phyloP scores from a whole-genome alignment of 2,329 filamentous ascomycete genomes.

The Aureobasidium sp. region DNA sequence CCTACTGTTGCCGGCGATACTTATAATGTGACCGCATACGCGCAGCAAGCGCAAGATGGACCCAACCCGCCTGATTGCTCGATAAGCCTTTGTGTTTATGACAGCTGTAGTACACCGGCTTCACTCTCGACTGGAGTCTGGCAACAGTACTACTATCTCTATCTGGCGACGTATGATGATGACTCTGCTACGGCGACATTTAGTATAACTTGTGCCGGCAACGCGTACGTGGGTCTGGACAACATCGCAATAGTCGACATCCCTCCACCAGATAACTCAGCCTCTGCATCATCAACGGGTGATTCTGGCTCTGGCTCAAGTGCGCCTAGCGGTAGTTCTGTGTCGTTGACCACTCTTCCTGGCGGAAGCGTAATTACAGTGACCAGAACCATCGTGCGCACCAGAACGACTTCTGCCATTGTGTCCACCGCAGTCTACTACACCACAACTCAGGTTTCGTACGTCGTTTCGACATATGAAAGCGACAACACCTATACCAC shows the following conservation, averaged over 20 bases:
- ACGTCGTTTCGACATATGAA: slow-evolving; percentile 1
- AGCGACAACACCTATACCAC: background rate
- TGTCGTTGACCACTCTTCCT: background rate
- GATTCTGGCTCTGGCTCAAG: background rate
- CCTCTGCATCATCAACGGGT: background rate
- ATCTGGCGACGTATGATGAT: background rate
- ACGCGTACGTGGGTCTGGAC: slow-evolving; percentile 5
- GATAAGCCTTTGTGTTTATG: background rate
- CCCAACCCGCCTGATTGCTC: background rate
- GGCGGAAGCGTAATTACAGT: background rate
- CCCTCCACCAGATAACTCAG: background rate
- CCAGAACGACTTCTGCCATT: background rate
- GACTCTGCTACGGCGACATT: background rate
- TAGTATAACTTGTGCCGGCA: slow-evolving; percentile 4
- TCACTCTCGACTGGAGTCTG: background rate
- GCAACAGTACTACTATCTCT: background rate
- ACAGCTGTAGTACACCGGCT: background rate
- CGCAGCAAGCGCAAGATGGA: background rate
- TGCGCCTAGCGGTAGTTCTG: background rate
- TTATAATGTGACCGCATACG: background rate
- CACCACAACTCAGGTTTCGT: background rate
- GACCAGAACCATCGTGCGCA: background rate
- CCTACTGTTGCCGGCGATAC: background rate
- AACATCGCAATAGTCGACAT: slow-evolving; percentile 1
- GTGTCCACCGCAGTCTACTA: background rate